These are phyloP conservation scores for Clathrospora elynae DNA, from an alignment of 2,329 filamentous ascomycete species.

Conservation along the genomic window DNA sequence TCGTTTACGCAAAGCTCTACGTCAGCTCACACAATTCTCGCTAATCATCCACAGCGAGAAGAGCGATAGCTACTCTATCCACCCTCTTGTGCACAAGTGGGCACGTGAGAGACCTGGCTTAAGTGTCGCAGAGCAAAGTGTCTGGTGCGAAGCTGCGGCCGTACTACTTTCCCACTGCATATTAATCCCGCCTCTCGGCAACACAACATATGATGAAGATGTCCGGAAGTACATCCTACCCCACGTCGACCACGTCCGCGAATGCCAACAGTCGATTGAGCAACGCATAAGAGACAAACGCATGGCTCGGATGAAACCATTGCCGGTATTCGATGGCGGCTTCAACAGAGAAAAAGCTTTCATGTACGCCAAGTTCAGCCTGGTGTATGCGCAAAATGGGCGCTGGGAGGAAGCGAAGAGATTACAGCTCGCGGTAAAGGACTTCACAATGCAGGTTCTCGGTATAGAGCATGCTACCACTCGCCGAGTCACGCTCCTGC, in stretches of 20 bases:
- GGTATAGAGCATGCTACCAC: conserved; percentile 28
- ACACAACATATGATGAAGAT: conserved; percentile 3
- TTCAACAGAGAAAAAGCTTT: conserved; percentile 2
- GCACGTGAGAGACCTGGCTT: conserved; percentile 33
- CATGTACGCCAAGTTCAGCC: conserved; percentile 33
- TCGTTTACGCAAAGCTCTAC: conserved; percentile 26
- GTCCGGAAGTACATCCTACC: conserved; percentile 4
- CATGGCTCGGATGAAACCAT: conserved; percentile 11
- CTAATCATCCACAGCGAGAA: conserved; percentile 27
- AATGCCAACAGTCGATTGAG: conserved; percentile 8
- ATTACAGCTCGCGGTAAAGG: conserved; percentile 33
- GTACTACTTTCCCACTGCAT: conserved; percentile 32
- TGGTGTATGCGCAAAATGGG: conserved; percentile 31
- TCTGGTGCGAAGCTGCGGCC: conserved; percentile 38
- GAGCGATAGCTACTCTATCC: conserved; percentile 37
- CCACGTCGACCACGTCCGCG: conserved; percentile 5
- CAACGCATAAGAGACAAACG: conserved; percentile 15
- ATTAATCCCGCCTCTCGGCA: conserved; percentile 7
- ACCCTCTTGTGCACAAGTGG: conserved; percentile 43
- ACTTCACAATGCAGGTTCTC: conserved; percentile 22
- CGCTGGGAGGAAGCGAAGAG: conserved; percentile 30
- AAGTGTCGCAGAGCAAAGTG: conserved; percentile 26
- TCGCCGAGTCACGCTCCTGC: conserved; percentile 24
- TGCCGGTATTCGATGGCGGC: conserved; percentile 9
- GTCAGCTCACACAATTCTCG: conserved; percentile 24